Percentiles rank a stretch among this genome's conserved stretches.
phyloP scores from a whole-genome alignment of 306 rosid species.

The Cicer bijugum region DNA sequence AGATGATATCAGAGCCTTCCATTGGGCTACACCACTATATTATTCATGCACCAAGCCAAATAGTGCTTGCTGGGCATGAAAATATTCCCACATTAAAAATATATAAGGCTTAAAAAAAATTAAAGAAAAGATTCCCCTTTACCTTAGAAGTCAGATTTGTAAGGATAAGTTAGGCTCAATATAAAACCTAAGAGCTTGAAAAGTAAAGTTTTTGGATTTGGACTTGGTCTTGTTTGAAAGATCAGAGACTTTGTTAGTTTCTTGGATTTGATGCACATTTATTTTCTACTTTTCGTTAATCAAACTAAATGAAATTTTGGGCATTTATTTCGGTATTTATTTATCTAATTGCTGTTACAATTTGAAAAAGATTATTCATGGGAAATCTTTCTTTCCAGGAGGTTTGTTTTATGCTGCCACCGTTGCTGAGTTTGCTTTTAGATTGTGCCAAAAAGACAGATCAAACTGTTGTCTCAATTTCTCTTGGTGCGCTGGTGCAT shows the following conservation, averaged over 20 bases:
- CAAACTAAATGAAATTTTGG: constrained; percentile 18
- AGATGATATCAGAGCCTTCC: neutral
- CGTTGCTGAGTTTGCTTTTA: constrained; percentile 83
- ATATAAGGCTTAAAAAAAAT: neutral
- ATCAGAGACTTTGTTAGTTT: neutral
- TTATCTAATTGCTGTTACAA: constrained; percentile 25
- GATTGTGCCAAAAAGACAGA: constrained; percentile 98
- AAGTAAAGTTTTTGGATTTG: neutral
- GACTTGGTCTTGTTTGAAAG: too few species aligned
- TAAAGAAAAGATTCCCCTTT: neutral
- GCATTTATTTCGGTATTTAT: constrained; percentile 12
- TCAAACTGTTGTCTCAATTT: constrained; percentile 94
- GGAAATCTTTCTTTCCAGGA: constrained; percentile 66
- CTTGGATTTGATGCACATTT: constrained; percentile 36
- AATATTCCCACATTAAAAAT: neutral
- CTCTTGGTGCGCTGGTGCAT: constrained; percentile 97
- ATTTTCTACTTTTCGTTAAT: constrained; percentile 19
- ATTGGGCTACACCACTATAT: neutral
- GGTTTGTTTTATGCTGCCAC: constrained; percentile 98
- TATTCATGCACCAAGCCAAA: neutral
- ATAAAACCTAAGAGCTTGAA: neutral
- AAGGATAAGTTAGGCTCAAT: neutral
- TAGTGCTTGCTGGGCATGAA: neutral
- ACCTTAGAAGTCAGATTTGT: neutral
- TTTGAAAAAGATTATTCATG: constrained; percentile 28